Evolutionary conservation across 805 yeast genomes (phyloP).

Genomic region (Lipomyces starkeyi): DNA sequence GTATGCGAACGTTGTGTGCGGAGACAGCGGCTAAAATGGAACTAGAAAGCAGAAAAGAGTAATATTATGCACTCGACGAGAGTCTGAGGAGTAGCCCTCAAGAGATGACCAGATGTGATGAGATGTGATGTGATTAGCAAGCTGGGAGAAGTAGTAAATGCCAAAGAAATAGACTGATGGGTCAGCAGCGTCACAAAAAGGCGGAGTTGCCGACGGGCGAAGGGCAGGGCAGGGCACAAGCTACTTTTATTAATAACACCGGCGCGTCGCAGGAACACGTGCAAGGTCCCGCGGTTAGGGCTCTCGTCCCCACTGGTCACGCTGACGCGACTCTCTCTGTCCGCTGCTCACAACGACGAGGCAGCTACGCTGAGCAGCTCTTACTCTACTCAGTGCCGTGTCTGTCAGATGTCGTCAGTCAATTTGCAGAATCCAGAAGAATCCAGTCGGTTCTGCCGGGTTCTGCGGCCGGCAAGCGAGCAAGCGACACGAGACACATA

Average conservation of each 20-base stretch:
- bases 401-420: neutral
- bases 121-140: neutral
- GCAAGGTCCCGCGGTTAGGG: neutral
- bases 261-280: neutral
- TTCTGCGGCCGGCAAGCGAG: too few relatives aligned
- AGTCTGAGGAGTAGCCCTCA: neutral
- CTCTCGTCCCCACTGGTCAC: neutral
- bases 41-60: neutral
- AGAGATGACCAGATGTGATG: neutral
- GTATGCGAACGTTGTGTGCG: neutral
- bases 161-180: neutral
- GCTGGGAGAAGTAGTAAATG: neutral
- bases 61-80: neutral
- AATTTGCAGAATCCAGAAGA: neutral
- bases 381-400: neutral
- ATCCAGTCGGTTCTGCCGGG: neutral
- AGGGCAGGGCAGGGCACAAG: constrained; percentile 1
- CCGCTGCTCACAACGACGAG: neutral
- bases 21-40: neutral
- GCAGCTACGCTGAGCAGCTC: neutral
- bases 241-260: constrained; percentile 9
- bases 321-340: neutral
- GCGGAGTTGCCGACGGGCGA: neutral
- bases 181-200: neutral
- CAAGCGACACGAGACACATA: neutral